Evolutionary conservation across 306 rosid species (phyloP), one percentile per base, ranked within the genome.

Genomic region (Cicer bijugum): DNA sequence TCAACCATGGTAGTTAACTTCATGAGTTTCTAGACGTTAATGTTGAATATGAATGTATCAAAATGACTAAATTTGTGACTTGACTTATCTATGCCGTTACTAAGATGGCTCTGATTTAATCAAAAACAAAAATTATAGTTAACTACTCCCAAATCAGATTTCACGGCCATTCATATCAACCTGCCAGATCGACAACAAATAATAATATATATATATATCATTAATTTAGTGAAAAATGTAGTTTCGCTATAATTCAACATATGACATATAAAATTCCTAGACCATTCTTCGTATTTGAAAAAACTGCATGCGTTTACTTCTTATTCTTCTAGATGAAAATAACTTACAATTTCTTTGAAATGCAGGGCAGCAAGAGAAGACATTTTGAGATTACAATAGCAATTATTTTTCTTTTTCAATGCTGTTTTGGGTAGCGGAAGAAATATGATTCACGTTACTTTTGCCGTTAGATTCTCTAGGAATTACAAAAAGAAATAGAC

Each of bases 291-390:
- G 53, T 57, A 45, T 19, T 10, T 5, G 4, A 58, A 39, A 66
- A 9, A 75, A 12, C 15, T 42, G 37, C 59, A 12, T 50, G 38
- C n/a, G 39, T 45, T 84, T 70, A 46, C 62, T 76, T 71, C 75
- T 8, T 68, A 33, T 69, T 76, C 81, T 59, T 83, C 86, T 73
- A 76, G 84, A 78, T 61, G 19, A 60, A 11, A 57, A 28, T 12
- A 65, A 47, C 64, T 8, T 33, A 40, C 12, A 40, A 16, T 42
- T 67, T 69, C 72, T 75, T 43, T 17, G 15, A 75, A 69, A 52
- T 12, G 19, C 20, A 45, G 17, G 53, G 76, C 76, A 68, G 12
- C 40, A 19, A 61, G 7, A 50, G 52, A 80, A 59, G 55, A 68
- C 33, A 50, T 15, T 50, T 67, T 39, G 80, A 7, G 50, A 50